Percentiles rank a stretch among this genome's conserved stretches.
Evolutionary conservation across 1,139 yeast species (phyloP).

Genomic region (Waltiozyma sp.): DNA sequence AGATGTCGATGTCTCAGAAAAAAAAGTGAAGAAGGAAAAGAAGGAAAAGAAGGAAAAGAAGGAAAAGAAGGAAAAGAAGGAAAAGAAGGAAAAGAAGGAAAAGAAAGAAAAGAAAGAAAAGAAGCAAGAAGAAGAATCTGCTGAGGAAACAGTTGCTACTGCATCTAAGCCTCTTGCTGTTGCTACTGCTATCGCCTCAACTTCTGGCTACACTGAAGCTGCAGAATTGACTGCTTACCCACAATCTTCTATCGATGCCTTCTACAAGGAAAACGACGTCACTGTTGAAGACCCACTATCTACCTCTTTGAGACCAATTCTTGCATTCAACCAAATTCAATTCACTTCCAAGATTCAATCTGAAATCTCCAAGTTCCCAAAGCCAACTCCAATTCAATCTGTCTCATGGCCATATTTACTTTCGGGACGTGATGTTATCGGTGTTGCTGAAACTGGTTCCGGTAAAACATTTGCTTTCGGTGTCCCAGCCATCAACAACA

Average conservation of each 20-base stretch:
- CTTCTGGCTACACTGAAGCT: conserved; percentile 16
- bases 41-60: conserved; percentile 38
- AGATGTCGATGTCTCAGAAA: conserved; percentile 25
- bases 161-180: conserved; percentile 1
- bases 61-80: conserved; percentile 33
- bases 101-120: conserved; percentile 6
- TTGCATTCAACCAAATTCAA: conserved; percentile 52
- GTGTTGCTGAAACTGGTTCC: conserved; percentile 98
- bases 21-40: conserved; percentile 23
- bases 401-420: conserved; percentile 92
- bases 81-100: conserved; percentile 28
- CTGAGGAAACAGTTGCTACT: neutral
- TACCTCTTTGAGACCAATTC: conserved; percentile 49
- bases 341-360: conserved; percentile 46
- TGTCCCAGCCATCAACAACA: conserved; percentile 83
- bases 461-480: conserved; percentile 98
- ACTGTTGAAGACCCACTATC: conserved; percentile 61
- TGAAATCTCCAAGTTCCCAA: conserved; percentile 59
- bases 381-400: conserved; percentile 96
- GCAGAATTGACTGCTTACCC: conserved; percentile 26
- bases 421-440: conserved; percentile 76
- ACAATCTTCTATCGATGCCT: conserved; percentile 47
- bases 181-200: conserved; percentile 1
- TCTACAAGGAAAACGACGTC: conserved; percentile 63
- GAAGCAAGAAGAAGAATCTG: conserved; percentile 1